Conservation (phyloP, 768 basidiomycete species). For the Tylopilus rubrobrunneus region DNA sequence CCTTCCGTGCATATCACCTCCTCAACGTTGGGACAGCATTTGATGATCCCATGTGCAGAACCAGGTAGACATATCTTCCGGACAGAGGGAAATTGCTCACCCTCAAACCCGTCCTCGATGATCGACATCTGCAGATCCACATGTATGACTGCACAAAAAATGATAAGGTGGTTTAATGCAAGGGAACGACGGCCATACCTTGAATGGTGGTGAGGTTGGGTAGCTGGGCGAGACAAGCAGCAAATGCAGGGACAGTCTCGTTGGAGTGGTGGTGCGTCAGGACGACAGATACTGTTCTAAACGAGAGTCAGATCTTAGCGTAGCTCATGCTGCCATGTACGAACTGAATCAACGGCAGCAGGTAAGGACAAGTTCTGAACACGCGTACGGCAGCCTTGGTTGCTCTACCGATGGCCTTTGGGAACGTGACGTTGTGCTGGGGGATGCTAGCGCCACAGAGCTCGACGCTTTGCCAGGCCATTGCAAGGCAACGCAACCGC, state of each 20-base stretch:
- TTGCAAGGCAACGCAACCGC: conserved; percentile 2
- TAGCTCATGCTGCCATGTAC: background rate
- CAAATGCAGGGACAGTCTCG: conserved; percentile 8
- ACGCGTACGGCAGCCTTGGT: background rate
- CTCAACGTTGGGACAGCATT: conserved; percentile 10
- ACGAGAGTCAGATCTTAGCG: background rate
- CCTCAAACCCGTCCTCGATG: conserved; percentile 8
- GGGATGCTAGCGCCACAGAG: background rate
- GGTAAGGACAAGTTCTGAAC: conserved; percentile 2
- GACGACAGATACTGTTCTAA: conserved; percentile 1
- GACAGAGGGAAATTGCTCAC: conserved; percentile 5
- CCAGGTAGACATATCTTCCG: conserved; percentile 4
- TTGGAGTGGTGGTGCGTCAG: background rate
- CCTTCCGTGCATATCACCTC: conserved; percentile 7
- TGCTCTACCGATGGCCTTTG: background rate
- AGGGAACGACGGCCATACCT: background rate
- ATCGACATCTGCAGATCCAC: background rate
- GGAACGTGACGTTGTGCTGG: background rate
- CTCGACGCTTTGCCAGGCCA: conserved; percentile 4
- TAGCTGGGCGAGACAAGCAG: background rate
- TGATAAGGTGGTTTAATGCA: background rate
- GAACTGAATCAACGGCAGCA: conserved; percentile 5
- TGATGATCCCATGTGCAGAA: conserved; percentile 7
- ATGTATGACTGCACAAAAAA: conserved; percentile 3
- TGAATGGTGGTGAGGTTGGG: conserved; percentile 11